Evolutionary conservation across 2,329 filamentous ascomycete species (phyloP), one percentile per base, ranked within the genome.

Genomic region (Podosphaera leucotricha): DNA sequence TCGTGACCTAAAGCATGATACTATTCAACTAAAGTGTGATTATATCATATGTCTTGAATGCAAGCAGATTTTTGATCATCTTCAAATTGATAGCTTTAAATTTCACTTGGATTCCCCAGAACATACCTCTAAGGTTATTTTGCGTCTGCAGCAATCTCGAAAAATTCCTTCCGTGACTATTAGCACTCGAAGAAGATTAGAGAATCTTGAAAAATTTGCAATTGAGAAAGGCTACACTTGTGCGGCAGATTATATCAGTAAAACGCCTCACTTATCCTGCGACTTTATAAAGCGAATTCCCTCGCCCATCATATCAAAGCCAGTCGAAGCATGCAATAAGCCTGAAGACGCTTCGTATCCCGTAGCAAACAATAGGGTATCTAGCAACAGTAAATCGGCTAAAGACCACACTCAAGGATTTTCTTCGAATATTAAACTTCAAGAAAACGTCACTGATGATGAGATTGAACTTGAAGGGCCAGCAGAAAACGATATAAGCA

Each of bases 31-130:
- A 11, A 18, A 37, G 18, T 22, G 19, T n/a, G 26, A 43, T n/a
- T 24, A 24, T 19, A 43, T 43, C 18, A 35, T 43, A n/a, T 43
- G 41, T 15, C 30, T 26, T 22, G 41, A 43, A 16, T 43, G 41
- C 15, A 37, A 36, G 22, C 6, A 20, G 28, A 16, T 43, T 13
- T 20, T 36, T n/a, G 20, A 43, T 35, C 16, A 22, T 36, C 19
- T 22, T 13, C n/a, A 21, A 21, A 26, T 15, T 15, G 38, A 41
- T 28, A 22, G n/a, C 4, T 43, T 43, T 28, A 35, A 24, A 19
- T 21, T 7, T 19, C 28, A 43, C 15, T 15, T 43, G 19, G 41
- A 43, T 35, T 35, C 41, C 3, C 28, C 41, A 4, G 41, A 43
- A 16, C 41, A 43, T 22, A 43, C 41, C 1, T 8, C 15, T 10